These are phyloP conservation scores for Daldinia sp. DNA, from an alignment of 2,329 filamentous ascomycete species.

Conservation along the genomic window DNA sequence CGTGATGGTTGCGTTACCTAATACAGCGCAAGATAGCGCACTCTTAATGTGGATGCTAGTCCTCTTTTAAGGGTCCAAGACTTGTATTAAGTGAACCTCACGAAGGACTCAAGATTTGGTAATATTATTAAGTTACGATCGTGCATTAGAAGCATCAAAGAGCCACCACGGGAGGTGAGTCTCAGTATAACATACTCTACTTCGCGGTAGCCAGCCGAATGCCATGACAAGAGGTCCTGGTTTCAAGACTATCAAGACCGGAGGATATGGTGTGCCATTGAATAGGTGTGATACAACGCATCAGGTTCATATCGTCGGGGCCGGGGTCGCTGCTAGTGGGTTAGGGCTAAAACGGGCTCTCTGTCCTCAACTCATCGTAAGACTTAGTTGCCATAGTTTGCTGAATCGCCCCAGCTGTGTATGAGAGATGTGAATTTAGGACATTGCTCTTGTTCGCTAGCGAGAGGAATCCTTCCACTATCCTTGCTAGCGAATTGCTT, in stretches of 20 bases:
- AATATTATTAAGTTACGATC: neutral
- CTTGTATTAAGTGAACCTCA: neutral
- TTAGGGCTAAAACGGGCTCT: neutral
- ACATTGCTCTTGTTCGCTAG: conserved; percentile 32
- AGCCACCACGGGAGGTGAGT: neutral
- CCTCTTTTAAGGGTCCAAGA: neutral
- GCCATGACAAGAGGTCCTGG: neutral
- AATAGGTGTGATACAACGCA: neutral
- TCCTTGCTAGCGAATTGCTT: conserved; percentile 37
- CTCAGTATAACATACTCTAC: neutral
- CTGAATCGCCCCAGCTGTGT: conserved; percentile 41
- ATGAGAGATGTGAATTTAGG: conserved; percentile 42
- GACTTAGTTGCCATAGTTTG: conserved; percentile 15
- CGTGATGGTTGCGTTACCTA: neutral
- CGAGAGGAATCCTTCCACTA: conserved; percentile 16
- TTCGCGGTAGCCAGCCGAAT: neutral
- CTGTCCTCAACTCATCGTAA: neutral
- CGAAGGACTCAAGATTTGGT: neutral
- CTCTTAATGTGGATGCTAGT: neutral
- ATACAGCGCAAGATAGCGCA: too few species aligned
- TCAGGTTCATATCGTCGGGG: neutral
- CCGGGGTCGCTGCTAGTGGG: neutral
- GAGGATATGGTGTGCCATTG: neutral
- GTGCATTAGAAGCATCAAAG: neutral
- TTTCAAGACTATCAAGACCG: neutral